phyloP scores from a whole-genome alignment of 345 rosid species.

The Alliaria petiolata region DNA sequence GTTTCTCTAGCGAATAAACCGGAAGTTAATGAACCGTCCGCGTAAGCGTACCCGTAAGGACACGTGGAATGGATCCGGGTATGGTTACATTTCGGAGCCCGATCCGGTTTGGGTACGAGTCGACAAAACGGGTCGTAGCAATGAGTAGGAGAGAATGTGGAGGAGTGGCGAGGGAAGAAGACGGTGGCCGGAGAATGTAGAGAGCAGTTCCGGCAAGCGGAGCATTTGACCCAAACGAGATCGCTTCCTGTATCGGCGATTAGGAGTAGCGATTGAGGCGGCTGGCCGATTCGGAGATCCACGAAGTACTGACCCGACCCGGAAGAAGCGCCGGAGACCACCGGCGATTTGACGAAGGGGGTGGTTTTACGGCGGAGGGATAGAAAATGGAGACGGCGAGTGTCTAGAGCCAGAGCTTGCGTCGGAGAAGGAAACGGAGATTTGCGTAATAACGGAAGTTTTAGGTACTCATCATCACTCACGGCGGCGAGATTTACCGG shows the following conservation, averaged over 20 bases:
- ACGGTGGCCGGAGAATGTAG: conserved; percentile 48
- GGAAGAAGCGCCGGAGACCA: conserved; percentile 65
- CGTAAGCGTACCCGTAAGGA: conserved; percentile 64
- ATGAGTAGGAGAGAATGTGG: conserved; percentile 68
- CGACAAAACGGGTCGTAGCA: conserved; percentile 55
- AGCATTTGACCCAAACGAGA: conserved; percentile 82
- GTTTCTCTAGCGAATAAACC: conserved; percentile 72
- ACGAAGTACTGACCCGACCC: conserved; percentile 91
- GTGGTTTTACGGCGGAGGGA: conserved; percentile 29
- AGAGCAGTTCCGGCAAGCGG: conserved; percentile 65
- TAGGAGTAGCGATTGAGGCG: conserved; percentile 67
- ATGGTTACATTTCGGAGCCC: conserved; percentile 43
- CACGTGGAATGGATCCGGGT: conserved; percentile 76
- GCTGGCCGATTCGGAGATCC: conserved; percentile 66
- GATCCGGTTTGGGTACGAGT: conserved; percentile 53
- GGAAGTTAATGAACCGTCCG: conserved; percentile 59
- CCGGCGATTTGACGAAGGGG: conserved; percentile 46
- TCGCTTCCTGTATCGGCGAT: conserved; percentile 89
- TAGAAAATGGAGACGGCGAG: conserved; percentile 43
- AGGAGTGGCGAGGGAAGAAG: conserved; percentile 72
- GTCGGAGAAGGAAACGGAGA: conserved; percentile 43
- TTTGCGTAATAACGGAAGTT: conserved; percentile 64
- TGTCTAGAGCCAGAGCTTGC: conserved; percentile 39
- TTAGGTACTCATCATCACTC: conserved; percentile 36
- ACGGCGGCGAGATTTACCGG: conserved; percentile 29